Percentiles rank a stretch among this genome's conserved stretches.
phyloP scores from a whole-genome alignment of 2,329 filamentous ascomycete genomes.

The Massarina eburnea region DNA sequence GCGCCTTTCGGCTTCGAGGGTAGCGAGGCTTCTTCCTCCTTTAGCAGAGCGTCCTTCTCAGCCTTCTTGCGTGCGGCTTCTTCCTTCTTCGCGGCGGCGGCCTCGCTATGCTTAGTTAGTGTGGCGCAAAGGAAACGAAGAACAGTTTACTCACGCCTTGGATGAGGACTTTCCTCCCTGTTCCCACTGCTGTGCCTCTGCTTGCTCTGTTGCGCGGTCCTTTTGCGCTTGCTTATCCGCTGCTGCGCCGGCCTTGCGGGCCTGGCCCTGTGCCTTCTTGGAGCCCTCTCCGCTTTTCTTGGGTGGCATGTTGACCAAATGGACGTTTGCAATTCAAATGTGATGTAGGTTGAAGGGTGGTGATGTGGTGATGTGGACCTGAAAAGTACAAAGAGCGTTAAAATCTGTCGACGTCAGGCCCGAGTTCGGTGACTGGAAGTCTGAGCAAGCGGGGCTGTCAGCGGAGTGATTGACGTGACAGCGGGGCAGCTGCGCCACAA shows the following conservation, averaged over 20 bases:
- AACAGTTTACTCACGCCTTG: constrained; percentile 71
- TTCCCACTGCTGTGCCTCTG: constrained; percentile 75
- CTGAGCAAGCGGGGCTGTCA: constrained; percentile 2
- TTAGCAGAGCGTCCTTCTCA: constrained; percentile 79
- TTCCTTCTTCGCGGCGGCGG: constrained; percentile 79
- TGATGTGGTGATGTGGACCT: not conserved
- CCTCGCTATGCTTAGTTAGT: constrained; percentile 61
- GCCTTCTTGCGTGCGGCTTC: constrained; percentile 87
- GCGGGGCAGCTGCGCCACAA: constrained; percentile 9
- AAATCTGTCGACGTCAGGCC: not conserved
- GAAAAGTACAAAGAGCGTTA: too few species aligned
- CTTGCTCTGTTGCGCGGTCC: constrained; percentile 65
- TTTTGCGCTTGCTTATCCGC: constrained; percentile 75
- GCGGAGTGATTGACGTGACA: constrained; percentile 4
- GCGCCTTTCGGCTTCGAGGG: constrained; percentile 66
- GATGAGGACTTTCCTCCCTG: constrained; percentile 81
- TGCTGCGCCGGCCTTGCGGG: constrained; percentile 87
- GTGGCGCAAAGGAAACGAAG: constrained; percentile 5
- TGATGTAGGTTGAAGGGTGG: not conserved
- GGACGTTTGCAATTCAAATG: not conserved
- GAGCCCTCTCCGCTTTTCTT: constrained; percentile 69
- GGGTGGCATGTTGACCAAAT: constrained; percentile 25
- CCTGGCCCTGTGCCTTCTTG: constrained; percentile 89
- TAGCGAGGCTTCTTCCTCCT: constrained; percentile 75
- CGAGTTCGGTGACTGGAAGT: constrained; percentile 7